phyloP scores from a whole-genome alignment of 2,329 filamentous ascomycete genomes.

The Orbilia brochopaga region DNA sequence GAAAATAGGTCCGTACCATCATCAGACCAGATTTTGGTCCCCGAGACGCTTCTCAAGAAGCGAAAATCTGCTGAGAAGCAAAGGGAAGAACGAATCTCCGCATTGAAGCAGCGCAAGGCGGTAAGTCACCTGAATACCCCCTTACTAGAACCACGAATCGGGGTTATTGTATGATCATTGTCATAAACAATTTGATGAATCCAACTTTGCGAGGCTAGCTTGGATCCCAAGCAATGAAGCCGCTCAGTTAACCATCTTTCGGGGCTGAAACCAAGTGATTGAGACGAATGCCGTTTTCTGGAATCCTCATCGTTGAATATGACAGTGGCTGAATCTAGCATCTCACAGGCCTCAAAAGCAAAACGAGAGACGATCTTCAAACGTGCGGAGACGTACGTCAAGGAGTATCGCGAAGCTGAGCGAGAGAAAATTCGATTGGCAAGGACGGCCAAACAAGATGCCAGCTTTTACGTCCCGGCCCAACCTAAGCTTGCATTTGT shows the following conservation, averaged over 20 bases:
- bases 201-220: constrained; percentile 83
- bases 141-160: constrained; percentile 51
- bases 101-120: constrained; percentile 85
- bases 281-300: neutral
- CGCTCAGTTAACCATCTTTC: constrained; percentile 99
- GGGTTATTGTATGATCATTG: constrained; percentile 1
- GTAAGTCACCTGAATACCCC: constrained; percentile 68
- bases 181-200: constrained; percentile 30
- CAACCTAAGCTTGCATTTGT: constrained; percentile 98
- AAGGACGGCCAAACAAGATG: constrained; percentile 87
- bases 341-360: constrained; percentile 86
- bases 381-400: constrained; percentile 99
- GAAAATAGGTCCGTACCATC: constrained; percentile 80
- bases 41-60: constrained; percentile 99
- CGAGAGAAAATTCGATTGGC: constrained; percentile 95
- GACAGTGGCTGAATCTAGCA: neutral
- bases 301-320: neutral
- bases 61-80: constrained; percentile 99
- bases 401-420: constrained; percentile 98
- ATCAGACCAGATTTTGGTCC: constrained; percentile 93
- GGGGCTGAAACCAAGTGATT: constrained; percentile 78
- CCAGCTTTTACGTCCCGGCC: constrained; percentile 90
- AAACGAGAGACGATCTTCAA: constrained; percentile 99
- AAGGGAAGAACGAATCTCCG: constrained; percentile 82
- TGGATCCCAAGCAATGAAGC: constrained; percentile 81